Conservation (phyloP, 148 eudicot species). For the Rheum nobile region DNA sequence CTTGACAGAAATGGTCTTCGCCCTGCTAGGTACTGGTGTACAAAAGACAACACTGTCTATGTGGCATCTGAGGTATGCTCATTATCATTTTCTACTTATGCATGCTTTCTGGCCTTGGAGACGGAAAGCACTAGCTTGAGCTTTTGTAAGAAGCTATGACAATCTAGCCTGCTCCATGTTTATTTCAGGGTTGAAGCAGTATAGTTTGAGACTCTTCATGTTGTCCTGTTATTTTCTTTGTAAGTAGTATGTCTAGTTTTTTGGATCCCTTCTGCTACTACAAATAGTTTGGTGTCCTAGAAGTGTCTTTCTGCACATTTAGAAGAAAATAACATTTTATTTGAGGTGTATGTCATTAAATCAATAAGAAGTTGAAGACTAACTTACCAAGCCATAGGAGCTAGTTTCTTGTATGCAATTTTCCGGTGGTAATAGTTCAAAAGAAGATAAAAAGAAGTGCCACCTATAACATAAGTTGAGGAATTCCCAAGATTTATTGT, state of each 20-base stretch:
- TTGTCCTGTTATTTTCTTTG: slow-evolving; percentile 2
- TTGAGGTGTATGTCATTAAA: neutral
- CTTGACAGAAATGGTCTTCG: slow-evolving; percentile 98
- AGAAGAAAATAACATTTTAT: neutral
- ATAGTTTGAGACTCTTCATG: slow-evolving; percentile 5
- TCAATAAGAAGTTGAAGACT: neutral
- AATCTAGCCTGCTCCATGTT: slow-evolving; percentile 5
- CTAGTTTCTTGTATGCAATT: neutral
- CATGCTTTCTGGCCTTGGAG: slow-evolving; percentile 8
- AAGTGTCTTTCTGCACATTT: neutral
- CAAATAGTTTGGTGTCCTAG: neutral
- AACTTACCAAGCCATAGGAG: neutral
- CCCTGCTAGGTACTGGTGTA: slow-evolving; percentile 99
- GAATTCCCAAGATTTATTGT: neutral
- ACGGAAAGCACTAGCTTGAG: neutral
- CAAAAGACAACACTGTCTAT: slow-evolving; percentile 83
- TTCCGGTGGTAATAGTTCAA: neutral
- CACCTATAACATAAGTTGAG: neutral
- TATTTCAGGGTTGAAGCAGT: slow-evolving; percentile 5
- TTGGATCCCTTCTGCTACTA: neutral
- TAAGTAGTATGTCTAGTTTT: slow-evolving; percentile 4
- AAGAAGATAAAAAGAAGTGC: neutral
- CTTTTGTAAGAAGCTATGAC: neutral
- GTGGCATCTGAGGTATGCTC: slow-evolving; percentile 95
- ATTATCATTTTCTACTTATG: slow-evolving; percentile 5